These are phyloP conservation scores for Jackrogersella minutella DNA, from an alignment of 495 filamentous ascomycete genomes.

Conservation along the genomic window DNA sequence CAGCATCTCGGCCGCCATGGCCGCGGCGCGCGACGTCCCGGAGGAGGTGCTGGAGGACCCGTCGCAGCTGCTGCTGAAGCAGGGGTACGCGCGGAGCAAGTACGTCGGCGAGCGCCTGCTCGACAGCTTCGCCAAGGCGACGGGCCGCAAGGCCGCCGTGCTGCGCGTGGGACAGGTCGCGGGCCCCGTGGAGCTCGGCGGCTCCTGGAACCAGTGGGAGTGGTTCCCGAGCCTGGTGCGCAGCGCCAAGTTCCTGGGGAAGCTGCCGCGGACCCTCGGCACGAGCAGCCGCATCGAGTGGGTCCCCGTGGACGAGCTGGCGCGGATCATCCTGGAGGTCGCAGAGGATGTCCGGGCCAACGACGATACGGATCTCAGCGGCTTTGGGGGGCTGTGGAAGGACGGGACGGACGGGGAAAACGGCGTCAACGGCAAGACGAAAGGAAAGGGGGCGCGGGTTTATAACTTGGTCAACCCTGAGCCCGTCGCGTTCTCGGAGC, in stretches of 20 bases:
- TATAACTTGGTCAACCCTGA: slow-evolving; percentile 42
- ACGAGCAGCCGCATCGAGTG: slow-evolving; percentile 36
- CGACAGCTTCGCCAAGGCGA: slow-evolving; percentile 25
- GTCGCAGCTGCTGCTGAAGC: slow-evolving; percentile 9
- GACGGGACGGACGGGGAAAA: neutral
- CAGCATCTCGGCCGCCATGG: slow-evolving; percentile 39
- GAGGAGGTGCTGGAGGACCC: slow-evolving; percentile 33
- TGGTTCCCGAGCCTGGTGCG: slow-evolving; percentile 42
- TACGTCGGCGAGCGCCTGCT: slow-evolving; percentile 39
- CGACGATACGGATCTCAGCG: too few species aligned
- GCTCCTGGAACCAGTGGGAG: slow-evolving; percentile 39
- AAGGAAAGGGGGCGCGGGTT: slow-evolving; percentile 24
- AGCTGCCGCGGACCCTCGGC: slow-evolving; percentile 30
- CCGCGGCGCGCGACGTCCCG: slow-evolving; percentile 12
- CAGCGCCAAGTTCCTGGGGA: slow-evolving; percentile 30
- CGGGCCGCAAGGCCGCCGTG: slow-evolving; percentile 24
- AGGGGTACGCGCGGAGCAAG: slow-evolving; percentile 41
- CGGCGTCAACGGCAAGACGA: neutral
- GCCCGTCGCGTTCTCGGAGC: slow-evolving; percentile 23
- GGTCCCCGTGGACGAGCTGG: slow-evolving; percentile 40
- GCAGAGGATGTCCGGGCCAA: slow-evolving; percentile 26
- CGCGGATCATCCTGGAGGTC: slow-evolving; percentile 35
- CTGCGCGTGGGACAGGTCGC: slow-evolving; percentile 43
- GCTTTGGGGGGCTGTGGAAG: neutral
- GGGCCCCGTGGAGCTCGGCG: slow-evolving; percentile 30